phyloP scores from a whole-genome alignment of 2,329 filamentous ascomycete species.

The Aspergillus alliaceus region DNA sequence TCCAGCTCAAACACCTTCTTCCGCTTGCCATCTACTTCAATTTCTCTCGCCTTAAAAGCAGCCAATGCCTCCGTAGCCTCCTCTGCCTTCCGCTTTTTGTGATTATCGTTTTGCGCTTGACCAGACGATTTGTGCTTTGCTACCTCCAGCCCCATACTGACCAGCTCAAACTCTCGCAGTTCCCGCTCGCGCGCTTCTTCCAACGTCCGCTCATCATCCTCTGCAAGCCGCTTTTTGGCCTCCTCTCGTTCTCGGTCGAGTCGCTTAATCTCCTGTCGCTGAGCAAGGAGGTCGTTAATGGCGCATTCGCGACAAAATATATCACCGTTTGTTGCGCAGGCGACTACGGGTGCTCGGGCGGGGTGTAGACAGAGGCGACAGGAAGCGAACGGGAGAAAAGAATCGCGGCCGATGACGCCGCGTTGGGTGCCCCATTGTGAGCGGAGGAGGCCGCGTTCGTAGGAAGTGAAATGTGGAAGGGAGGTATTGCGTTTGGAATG shows the following conservation, averaged over 20 bases:
- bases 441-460: constrained; percentile 82
- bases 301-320: constrained; percentile 96
- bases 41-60: constrained; percentile 39
- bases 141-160: constrained; percentile 66
- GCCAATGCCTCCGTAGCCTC: constrained; percentile 28
- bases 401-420: constrained; percentile 84
- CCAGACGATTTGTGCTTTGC: constrained; percentile 16
- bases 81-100: constrained; percentile 31
- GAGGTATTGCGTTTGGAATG: constrained; percentile 82
- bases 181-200: constrained; percentile 70
- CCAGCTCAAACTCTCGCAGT: constrained; percentile 78
- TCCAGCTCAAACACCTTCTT: constrained; percentile 83
- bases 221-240: constrained; percentile 61
- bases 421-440: constrained; percentile 77
- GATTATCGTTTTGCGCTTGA: constrained; percentile 14
- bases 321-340: constrained; percentile 75
- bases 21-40: constrained; percentile 49
- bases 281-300: constrained; percentile 82
- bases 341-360: constrained; percentile 80
- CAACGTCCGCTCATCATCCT: constrained; percentile 61
- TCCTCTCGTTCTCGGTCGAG: constrained; percentile 66
- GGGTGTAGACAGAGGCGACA: constrained; percentile 84
- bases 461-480: constrained; percentile 86
- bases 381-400: constrained; percentile 85
- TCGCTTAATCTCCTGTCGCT: constrained; percentile 88